Base-by-base conservation (phyloP, 768 basidiomycete genomes). In the Pholiota molesta region DNA sequence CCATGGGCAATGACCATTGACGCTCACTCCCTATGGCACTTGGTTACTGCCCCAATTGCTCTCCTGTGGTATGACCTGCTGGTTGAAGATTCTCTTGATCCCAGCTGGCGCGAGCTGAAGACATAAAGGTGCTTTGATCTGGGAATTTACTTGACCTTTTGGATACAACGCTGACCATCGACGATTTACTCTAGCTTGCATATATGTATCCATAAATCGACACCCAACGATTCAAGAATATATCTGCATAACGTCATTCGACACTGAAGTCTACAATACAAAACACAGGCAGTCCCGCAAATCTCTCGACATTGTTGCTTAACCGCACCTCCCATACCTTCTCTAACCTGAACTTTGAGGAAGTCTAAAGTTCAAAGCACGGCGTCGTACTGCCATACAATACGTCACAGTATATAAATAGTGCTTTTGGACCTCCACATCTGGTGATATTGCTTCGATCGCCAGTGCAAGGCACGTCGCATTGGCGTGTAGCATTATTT, bases 1-100 rank as follows among this genome's bases (percentile, higher is more conserved):
- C 92, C 95, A 0, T 81, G 88, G 74, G 69, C 71, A n/a, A 74
- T 95, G 35, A 73, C 87, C 7, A 78, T 98, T 19, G 97, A 99
- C 71, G 95, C 96, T 0, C 97, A 98, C 73, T 82, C 94, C 2
- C 75, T 99, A 16, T 99, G 97, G 97, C 97, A 99, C 73, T 78
- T 91, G 8, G 82, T 86, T 3, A 99, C 97, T 0, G 89, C 84
- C 0, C 89, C 90, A 0, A 84, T 99, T 33, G 85, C 88, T 3
- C 69, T 82, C 52, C 79, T 84, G 51, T 98, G 97, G 95, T 99
- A 97, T 68, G 77, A 83, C n/a, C 96, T 97, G 67, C 72, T 96
- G 31, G 70, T 91, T 7, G 73, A 86, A 66, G 95, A 97, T 72
- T 81, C 92, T 0, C 75, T 80, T 52, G 90, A 94, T 66, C 76